Conservation (phyloP, 805 yeast species). For the Alloascoidea africana region DNA sequence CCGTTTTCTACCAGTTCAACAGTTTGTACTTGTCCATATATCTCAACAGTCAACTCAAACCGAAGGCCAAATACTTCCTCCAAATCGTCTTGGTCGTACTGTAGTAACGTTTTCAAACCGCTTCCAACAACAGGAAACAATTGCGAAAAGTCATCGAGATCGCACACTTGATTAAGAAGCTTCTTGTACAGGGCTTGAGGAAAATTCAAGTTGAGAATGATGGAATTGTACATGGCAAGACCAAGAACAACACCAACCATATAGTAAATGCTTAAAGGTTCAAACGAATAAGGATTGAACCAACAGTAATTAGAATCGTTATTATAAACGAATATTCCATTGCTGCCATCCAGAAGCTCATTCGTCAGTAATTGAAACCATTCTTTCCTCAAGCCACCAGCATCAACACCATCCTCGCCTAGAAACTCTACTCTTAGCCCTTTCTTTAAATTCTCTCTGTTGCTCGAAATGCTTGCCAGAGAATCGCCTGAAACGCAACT, state of each 20-base stretch:
- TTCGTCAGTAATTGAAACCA: conserved; percentile 75
- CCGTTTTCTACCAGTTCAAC: conserved; percentile 50
- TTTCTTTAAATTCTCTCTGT: conserved; percentile 49
- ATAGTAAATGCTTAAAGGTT: conserved; percentile 28
- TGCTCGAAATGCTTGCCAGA: conserved; percentile 33
- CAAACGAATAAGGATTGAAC: conserved; percentile 29
- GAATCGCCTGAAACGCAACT: conserved; percentile 61
- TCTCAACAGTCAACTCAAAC: conserved; percentile 48
- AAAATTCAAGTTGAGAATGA: conserved; percentile 65
- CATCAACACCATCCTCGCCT: conserved; percentile 89
- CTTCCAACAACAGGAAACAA: conserved; percentile 54
- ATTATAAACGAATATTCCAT: conserved; percentile 50
- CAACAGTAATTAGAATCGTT: conserved; percentile 63
- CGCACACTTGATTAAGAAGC: conserved; percentile 27
- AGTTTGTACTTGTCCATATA: conserved; percentile 26
- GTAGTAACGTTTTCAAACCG: conserved; percentile 31
- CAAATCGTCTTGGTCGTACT: conserved; percentile 25
- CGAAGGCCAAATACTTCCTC: conserved; percentile 32
- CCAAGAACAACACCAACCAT: conserved; percentile 81
- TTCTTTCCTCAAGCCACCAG: conserved; percentile 87
- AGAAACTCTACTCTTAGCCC: conserved; percentile 65
- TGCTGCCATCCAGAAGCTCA: conserved; percentile 51
- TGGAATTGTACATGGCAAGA: conserved; percentile 80
- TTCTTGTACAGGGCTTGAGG: conserved; percentile 71
- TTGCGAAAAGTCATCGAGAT: conserved; percentile 48